These are phyloP conservation scores for Cercospora canescens DNA, from an alignment of 2,329 filamentous ascomycete genomes.

Conservation along the genomic window DNA sequence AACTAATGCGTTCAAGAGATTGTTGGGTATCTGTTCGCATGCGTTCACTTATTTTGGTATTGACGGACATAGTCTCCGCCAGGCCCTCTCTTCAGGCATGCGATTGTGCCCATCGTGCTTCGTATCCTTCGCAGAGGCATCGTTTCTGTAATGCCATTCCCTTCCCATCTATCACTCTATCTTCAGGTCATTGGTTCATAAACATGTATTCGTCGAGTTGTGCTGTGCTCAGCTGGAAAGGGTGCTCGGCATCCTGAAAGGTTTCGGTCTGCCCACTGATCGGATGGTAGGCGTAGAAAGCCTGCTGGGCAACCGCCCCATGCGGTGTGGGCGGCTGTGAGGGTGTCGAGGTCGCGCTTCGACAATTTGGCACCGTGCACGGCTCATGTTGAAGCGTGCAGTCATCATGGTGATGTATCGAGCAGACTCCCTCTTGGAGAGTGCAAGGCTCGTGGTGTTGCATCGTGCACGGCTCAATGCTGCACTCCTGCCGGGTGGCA, in stretches of 20 bases:
- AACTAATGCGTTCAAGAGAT: not conserved
- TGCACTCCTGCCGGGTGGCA: slow-evolving; percentile 15
- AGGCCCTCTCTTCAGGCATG: not conserved
- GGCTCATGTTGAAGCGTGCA: slow-evolving; percentile 7
- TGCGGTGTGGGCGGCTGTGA: slow-evolving; percentile 25
- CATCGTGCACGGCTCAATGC: slow-evolving; percentile 11
- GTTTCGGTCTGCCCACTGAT: slow-evolving; percentile 19
- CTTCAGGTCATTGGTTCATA: slow-evolving; percentile 16
- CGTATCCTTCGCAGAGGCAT: not conserved
- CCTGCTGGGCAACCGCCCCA: slow-evolving; percentile 9
- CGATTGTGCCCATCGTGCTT: not conserved
- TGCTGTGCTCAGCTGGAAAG: slow-evolving; percentile 22
- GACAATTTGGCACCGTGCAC: slow-evolving; percentile 24
- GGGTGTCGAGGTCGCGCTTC: slow-evolving; percentile 23
- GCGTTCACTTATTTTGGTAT: not conserved
- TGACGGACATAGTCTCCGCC: not conserved
- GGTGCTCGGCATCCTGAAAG: slow-evolving; percentile 25
- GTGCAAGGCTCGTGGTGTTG: slow-evolving; percentile 18
- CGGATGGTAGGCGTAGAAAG: slow-evolving; percentile 22
- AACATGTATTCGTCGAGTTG: slow-evolving; percentile 25
- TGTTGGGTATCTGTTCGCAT: not conserved
- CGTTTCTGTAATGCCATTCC: not conserved
- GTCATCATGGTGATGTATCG: not conserved
- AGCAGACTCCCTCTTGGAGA: not conserved
- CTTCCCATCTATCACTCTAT: not conserved